A percentile compares a stretch with the other conserved stretches of the same genome.
phyloP scores from a whole-genome alignment of 805 yeast genomes.

The Wickerhamomyces queroliae region DNA sequence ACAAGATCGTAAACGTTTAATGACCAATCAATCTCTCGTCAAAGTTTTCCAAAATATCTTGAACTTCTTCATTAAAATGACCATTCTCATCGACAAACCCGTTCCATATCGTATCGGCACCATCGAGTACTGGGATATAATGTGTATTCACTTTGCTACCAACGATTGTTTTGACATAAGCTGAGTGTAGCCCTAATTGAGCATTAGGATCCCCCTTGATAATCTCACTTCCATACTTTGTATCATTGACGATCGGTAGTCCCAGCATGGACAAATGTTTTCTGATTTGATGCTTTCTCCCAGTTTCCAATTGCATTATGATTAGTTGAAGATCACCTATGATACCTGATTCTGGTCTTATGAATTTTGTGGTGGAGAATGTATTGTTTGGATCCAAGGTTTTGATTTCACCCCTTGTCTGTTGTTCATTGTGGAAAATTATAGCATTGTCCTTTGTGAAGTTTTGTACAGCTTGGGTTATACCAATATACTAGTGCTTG shows the following conservation, averaged over 20 bases:
- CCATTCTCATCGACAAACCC: constrained; percentile 22
- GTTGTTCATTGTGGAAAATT: neutral
- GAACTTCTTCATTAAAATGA: constrained; percentile 16
- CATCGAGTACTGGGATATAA: constrained; percentile 20
- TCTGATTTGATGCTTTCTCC: constrained; percentile 36
- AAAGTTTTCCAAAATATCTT: constrained; percentile 17
- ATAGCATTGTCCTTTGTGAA: neutral
- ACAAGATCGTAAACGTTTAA: neutral
- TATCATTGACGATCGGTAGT: constrained; percentile 27
- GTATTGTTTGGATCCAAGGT: constrained; percentile 2
- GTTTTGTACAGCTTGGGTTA: neutral
- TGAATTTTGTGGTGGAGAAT: constrained; percentile 11
- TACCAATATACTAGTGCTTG: neutral
- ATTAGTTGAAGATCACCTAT: constrained; percentile 17
- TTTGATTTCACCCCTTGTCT: constrained; percentile 3
- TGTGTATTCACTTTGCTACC: constrained; percentile 24
- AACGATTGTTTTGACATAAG: constrained; percentile 24
- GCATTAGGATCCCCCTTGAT: constrained; percentile 2
- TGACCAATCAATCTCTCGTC: constrained; percentile 6
- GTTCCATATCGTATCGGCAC: constrained; percentile 21
- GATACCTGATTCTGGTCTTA: constrained; percentile 2
- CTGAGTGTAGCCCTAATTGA: constrained; percentile 35
- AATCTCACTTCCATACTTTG: constrained; percentile 18
- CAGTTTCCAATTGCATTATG: constrained; percentile 29
- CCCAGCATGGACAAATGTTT: constrained; percentile 22